phyloP scores from a whole-genome alignment of 179 eudicot species.

The Kewa caespitosa region DNA sequence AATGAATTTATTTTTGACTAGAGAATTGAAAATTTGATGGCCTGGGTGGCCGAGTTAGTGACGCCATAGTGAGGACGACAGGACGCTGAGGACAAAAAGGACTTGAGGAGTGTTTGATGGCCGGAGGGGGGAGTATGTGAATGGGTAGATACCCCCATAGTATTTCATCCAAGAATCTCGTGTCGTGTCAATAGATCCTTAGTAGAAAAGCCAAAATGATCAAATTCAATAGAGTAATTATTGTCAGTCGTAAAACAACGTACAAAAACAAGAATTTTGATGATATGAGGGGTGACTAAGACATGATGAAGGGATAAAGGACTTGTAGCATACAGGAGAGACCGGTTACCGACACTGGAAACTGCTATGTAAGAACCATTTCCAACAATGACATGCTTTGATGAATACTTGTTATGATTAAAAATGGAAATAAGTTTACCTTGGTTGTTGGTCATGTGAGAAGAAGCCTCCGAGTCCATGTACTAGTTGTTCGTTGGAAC shows the following conservation, averaged over 20 bases:
- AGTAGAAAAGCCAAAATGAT: neutral
- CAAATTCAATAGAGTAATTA: neutral
- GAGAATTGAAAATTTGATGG: neutral
- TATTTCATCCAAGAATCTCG: neutral
- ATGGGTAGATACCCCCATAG: no score
- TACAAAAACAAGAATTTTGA: neutral
- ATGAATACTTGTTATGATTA: no score
- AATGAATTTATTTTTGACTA: neutral
- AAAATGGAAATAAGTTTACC: no score
- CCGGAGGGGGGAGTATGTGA: no score
- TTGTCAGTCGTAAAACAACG: neutral
- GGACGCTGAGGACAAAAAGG: neutral
- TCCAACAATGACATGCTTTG: no score
- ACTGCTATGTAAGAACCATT: no score
- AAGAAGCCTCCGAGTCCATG: no score
- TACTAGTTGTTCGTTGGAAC: no score
- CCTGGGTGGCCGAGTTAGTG: neutral
- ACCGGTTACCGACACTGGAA: no score
- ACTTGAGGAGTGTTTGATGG: no score
- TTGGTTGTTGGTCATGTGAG: no score
- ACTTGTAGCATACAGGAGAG: no score
- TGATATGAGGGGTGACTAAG: neutral
- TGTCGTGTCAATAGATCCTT: neutral
- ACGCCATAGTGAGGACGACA: neutral
- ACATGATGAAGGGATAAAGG: neutral